These are phyloP conservation scores for Backusella morwellensis DNA, from an alignment of 192 early-diverging fungal genomes.

Conservation along the genomic window DNA sequence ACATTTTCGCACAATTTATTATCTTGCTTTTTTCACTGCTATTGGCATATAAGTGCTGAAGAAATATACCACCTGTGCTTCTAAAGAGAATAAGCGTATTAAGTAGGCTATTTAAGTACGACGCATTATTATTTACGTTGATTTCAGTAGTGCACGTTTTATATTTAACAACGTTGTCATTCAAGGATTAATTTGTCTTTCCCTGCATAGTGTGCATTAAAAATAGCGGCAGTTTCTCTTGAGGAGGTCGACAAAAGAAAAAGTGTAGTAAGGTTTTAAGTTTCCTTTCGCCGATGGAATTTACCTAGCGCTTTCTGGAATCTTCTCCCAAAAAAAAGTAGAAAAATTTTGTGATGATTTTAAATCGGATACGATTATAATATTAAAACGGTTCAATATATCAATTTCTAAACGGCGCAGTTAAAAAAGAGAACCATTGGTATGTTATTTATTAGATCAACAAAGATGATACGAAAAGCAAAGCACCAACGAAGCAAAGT, in stretches of 20 bases:
- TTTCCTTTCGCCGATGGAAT: background rate
- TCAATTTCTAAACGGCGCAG: background rate
- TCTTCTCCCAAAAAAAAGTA: background rate
- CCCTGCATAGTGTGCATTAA: background rate
- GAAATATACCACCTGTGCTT: background rate
- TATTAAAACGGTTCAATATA: background rate
- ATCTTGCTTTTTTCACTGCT: background rate
- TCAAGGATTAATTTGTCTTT: background rate
- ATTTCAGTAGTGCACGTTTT: no score
- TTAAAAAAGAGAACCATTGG: background rate
- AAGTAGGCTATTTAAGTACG: no score
- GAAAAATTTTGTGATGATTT: background rate
- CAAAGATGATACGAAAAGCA: background rate
- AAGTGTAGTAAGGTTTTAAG: background rate
- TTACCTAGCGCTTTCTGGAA: background rate
- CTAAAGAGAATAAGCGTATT: background rate
- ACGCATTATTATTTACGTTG: no score
- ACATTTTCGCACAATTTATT: background rate
- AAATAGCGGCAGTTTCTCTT: background rate
- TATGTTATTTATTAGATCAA: background rate
- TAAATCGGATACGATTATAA: background rate
- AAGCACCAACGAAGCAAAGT: background rate
- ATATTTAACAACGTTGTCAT: background rate
- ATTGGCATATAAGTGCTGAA: background rate
- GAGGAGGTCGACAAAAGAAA: background rate